Evolutionary conservation across 805 yeast species (phyloP).

Genomic region (Lipomyces kockii): DNA sequence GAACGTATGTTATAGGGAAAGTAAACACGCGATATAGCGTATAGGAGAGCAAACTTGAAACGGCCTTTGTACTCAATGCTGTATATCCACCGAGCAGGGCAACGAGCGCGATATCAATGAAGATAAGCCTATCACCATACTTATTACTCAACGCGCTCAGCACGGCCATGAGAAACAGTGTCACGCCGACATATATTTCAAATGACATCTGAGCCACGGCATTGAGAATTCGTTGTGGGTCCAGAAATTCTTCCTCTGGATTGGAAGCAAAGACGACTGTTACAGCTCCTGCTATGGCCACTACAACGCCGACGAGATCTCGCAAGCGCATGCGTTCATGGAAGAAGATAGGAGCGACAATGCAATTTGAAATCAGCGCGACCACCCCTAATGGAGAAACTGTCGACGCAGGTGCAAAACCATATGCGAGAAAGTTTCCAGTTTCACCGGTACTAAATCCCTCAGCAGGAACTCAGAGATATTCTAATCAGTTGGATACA

Average conservation of each 20-base stretch:
- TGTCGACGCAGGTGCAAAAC: conserved; percentile 54
- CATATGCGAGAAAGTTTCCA: conserved; percentile 56
- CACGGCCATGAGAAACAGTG: conserved; percentile 33
- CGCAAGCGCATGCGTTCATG: conserved; percentile 47
- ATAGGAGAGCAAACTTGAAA: conserved; percentile 45
- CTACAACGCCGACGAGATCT: conserved; percentile 49
- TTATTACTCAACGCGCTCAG: conserved; percentile 31
- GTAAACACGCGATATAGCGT: conserved; percentile 38
- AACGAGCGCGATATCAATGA: conserved; percentile 47
- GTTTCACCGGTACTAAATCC: conserved; percentile 48
- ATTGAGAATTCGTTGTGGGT: conserved; percentile 39
- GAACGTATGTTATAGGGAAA: conserved; percentile 44
- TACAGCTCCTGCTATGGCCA: conserved; percentile 52
- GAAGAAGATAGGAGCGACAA: conserved; percentile 55
- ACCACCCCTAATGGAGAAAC: conserved; percentile 58
- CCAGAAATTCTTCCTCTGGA: conserved; percentile 33
- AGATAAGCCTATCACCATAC: conserved; percentile 37
- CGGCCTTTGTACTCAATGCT: conserved; percentile 53
- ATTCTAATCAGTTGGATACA: conserved; percentile 2
- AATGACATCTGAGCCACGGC: conserved; percentile 42
- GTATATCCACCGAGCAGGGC: conserved; percentile 55
- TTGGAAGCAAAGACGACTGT: conserved; percentile 50
- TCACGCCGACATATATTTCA: conserved; percentile 41
- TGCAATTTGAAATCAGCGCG: conserved; percentile 54
- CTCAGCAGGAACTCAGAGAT: not conserved